phyloP scores from a whole-genome alignment of 2,329 filamentous ascomycete genomes.

The Orbilia brochopaga region DNA sequence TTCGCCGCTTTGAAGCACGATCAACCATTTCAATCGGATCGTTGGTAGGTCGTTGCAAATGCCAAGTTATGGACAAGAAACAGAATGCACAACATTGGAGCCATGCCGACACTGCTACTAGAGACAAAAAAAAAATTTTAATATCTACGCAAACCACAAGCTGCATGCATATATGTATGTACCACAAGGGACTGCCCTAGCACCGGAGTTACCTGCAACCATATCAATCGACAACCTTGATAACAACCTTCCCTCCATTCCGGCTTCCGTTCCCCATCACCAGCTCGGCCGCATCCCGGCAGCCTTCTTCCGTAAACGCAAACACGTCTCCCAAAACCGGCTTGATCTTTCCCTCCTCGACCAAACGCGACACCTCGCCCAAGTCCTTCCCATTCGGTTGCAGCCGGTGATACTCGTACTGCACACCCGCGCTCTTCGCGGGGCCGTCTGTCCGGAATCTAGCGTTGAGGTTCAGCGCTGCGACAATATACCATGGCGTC shows the following conservation, averaged over 20 bases:
- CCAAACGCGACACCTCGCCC: slow-evolving; percentile 14
- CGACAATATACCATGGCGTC: slow-evolving; percentile 34
- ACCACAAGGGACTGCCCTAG: neutral
- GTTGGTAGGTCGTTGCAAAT: too few species aligned
- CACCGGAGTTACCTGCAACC: neutral
- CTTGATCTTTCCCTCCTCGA: slow-evolving; percentile 40
- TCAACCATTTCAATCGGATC: too few species aligned
- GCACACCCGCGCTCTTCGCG: slow-evolving; percentile 16
- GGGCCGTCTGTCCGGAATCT: slow-evolving; percentile 24
- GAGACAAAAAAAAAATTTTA: too few species aligned
- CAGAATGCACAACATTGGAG: too few species aligned
- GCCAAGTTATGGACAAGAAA: too few species aligned
- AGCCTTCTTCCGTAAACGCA: slow-evolving; percentile 25
- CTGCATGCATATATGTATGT: too few species aligned
- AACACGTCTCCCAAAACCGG: slow-evolving; percentile 38
- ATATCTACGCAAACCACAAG: too few species aligned
- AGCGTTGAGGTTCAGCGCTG: slow-evolving; percentile 25
- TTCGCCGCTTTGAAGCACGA: too few species aligned
- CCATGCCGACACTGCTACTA: too few species aligned
- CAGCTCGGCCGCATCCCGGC: slow-evolving; percentile 34
- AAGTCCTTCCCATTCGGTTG: slow-evolving; percentile 39
- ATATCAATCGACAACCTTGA: slow-evolving; percentile 20
- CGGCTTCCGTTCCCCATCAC: slow-evolving; percentile 38
- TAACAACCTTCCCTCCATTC: slow-evolving; percentile 43
- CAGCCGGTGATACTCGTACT: slow-evolving; percentile 27